These are phyloP conservation scores for Trichodelitschia bisporula DNA, from an alignment of 495 filamentous ascomycete genomes.

Conservation along the genomic window DNA sequence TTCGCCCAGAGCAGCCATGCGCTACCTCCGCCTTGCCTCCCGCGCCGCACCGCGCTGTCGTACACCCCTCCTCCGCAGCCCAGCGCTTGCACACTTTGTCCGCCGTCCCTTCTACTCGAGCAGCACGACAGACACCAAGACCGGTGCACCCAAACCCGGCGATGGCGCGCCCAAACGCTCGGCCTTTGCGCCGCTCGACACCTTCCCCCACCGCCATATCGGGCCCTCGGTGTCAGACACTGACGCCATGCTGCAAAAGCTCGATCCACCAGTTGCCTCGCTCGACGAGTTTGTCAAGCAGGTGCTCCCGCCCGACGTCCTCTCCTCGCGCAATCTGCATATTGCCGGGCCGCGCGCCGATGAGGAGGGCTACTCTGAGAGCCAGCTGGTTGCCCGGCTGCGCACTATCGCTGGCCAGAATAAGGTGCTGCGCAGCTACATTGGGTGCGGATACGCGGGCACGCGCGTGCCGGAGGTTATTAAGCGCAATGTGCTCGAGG, in stretches of 20 bases:
- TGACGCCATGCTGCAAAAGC: constrained; percentile 53
- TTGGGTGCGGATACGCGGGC: constrained; percentile 73
- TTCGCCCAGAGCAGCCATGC: too few species aligned
- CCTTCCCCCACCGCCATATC: constrained; percentile 77
- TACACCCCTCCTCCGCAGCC: too few species aligned
- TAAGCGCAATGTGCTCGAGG: constrained; percentile 82
- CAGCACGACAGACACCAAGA: constrained; percentile 2
- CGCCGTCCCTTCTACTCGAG: constrained; percentile 6
- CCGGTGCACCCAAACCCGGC: constrained; percentile 1
- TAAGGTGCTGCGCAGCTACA: constrained; percentile 37
- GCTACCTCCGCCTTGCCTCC: too few species aligned
- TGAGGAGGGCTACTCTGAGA: constrained; percentile 35
- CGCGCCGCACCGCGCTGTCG: too few species aligned
- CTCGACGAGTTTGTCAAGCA: constrained; percentile 77
- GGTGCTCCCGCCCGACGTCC: constrained; percentile 63
- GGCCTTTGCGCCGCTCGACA: constrained; percentile 23
- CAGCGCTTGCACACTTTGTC: too few species aligned
- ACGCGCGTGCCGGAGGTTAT: constrained; percentile 79
- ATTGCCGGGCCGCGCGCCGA: constrained; percentile 12
- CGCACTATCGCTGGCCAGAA: constrained; percentile 41
- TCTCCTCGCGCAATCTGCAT: constrained; percentile 37
- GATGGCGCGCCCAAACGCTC: constrained; percentile 10
- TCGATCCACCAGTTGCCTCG: constrained; percentile 47
- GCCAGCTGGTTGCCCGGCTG: constrained; percentile 36
- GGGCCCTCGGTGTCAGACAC: constrained; percentile 55